Evolutionary conservation across 2,329 filamentous ascomycete species (phyloP), one percentile per base, ranked within the genome.

Genomic region (Seiridium cupressi): DNA sequence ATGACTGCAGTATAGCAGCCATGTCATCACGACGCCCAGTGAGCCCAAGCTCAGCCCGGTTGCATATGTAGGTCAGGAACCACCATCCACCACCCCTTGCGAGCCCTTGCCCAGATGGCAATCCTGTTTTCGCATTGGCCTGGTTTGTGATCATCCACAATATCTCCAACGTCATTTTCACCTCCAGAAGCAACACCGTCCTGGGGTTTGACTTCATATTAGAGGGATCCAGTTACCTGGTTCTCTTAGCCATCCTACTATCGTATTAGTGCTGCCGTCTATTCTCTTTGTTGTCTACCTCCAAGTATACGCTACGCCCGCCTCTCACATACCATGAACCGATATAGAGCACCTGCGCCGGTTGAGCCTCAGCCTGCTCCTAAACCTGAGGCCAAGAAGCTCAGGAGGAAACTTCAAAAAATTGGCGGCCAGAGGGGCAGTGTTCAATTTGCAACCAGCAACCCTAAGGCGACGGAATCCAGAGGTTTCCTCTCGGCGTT

Each of bases 51-150:
- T 35, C 49, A 51, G 31, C 49, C n/a, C 18, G 31, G 8, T 31
- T 35, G 36, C 51, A 55, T 66, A 66, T 66, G 64, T 62, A 62
- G 57, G 63, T 64, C 59, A 65, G 63, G 57, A 60, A 58, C 54
- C 34, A 36, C 49, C 35, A 40, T 26, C 26, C 40, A 13, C 36
- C 51, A 26, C 51, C 32, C 34, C 9, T 53, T 35, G 18, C 26
- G 48, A 51, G 48, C 31, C 46, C 26, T 10, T 11, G 36, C 60
- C 60, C 60, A 60, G 63, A 65, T 65, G 61, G 51, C 64, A 69
- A 70, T 67, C 68, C 65, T 63, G 69, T 68, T 69, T 70, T 70
- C 68, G 68, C 69, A 70, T 70, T 70, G 68, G 65, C 56, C 60
- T 46, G 18, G 18, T 31, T 18, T 32, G 13, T 47, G 44, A 47